Evolutionary conservation across 257 asterid species (phyloP).

Genomic region (Solanum pennellii): DNA sequence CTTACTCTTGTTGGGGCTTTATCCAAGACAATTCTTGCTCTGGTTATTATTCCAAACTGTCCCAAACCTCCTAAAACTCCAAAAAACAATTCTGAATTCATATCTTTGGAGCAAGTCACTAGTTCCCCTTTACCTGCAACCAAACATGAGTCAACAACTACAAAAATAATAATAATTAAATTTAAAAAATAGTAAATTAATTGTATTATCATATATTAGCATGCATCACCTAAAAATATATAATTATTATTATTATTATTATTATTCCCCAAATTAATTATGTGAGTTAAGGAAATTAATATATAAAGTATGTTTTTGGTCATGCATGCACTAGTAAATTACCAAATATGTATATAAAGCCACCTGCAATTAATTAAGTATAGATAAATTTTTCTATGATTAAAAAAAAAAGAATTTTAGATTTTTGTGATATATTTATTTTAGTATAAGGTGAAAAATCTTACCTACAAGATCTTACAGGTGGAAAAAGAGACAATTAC

Average conservation of each 20-base stretch:
- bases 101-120: constrained; percentile 32
- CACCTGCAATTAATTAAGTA: not conserved
- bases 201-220: not conserved
- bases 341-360: not conserved
- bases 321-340: not conserved
- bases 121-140: constrained; percentile 35
- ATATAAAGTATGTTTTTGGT: not conserved
- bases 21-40: constrained; percentile 39
- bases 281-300: not conserved
- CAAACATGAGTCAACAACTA: not conserved
- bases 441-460: not conserved
- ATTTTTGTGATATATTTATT: not conserved
- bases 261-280: not conserved
- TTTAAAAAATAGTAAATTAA: not conserved
- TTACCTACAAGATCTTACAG: constrained; percentile 17
- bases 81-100: constrained; percentile 32
- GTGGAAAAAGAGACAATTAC: not conserved
- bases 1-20: constrained; percentile 47
- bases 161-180: not conserved
- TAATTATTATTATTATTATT: not conserved
- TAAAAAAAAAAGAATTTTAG: not conserved
- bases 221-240: not conserved
- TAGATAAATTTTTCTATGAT: not conserved
- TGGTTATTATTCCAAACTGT: constrained; percentile 48
- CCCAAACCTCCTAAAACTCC: constrained; percentile 56